Base-by-base conservation (phyloP, 306 rosid species). In the Cajanus cajan region DNA sequence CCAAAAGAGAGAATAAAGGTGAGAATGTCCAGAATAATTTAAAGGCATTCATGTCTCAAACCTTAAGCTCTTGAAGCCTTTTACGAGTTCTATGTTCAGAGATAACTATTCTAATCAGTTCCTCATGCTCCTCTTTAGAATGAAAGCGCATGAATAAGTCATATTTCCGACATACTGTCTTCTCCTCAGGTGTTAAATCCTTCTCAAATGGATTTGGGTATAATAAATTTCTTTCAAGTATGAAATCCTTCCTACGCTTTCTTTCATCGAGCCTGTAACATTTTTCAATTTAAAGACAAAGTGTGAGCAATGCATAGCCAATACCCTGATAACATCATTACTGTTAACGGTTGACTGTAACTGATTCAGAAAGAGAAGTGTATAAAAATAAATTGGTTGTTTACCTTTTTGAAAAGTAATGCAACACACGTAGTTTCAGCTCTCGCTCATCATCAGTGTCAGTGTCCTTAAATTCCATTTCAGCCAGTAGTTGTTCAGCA, bases 401-500 rank as follows among this genome's bases (percentile, higher is more conserved):
- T 59, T 77, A 93, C 99, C 98, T 91, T 87, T 91, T 95, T 16
- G 86, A 74, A 90, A 91, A 95, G 64, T 91, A 86, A 33, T 87
- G 94, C 80, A 95, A 69, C 61, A 95, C 90, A 61, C 94, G 90
- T 68, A 93, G 72, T 82, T 95, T 93, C 78, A 95, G 84, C 68
- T 95, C 98, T 58, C 90, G 92, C 82, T 95, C 99, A 0, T 95
- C 99, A 58, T 89, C 98, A 16, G 74, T 80, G 76, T 95, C 99
- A 37, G 87, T 73, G 33, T 95, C 96, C 92, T 93, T 95, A 76
- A 95, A 95, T 79, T 95, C 99, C 99, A 95, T 95, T 84, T 95
- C 97, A 34, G 98, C 98, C 6, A 95, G 84, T 54, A 95, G 75
- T 81, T 90, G 97, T 81, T 95, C 99, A 4, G 98, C 97, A 19